phyloP scores from a whole-genome alignment of 768 basidiomycete genomes.

The Hygrophoropsis aurantiaca region DNA sequence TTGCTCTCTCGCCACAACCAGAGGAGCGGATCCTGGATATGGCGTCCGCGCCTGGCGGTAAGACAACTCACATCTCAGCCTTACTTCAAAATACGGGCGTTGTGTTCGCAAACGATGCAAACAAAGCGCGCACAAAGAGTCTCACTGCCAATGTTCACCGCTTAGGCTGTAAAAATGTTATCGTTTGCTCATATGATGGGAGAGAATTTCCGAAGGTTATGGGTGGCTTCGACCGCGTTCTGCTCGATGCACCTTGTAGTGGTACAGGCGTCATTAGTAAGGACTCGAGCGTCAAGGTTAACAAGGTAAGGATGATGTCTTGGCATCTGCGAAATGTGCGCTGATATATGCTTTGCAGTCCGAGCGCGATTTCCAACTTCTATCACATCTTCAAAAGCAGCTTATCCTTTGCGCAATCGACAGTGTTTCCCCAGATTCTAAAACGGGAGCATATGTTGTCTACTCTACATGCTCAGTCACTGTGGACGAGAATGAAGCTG shows the following conservation, averaged over 20 bases:
- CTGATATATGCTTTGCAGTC: slow-evolving; percentile 49
- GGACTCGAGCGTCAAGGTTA: slow-evolving; percentile 95
- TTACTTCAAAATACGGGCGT: slow-evolving; percentile 97
- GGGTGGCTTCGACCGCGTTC: slow-evolving; percentile 97
- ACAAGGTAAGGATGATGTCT: slow-evolving; percentile 68
- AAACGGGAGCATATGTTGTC: slow-evolving; percentile 90
- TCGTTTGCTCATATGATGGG: slow-evolving; percentile 96
- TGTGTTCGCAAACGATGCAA: slow-evolving; percentile 95
- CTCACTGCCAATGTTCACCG: slow-evolving; percentile 96
- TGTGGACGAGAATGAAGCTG: slow-evolving; percentile 97
- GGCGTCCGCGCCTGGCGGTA: slow-evolving; percentile 98
- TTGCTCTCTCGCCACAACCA: slow-evolving; percentile 89
- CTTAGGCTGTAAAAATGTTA: slow-evolving; percentile 96
- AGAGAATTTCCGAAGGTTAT: slow-evolving; percentile 98
- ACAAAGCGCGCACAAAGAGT: slow-evolving; percentile 93
- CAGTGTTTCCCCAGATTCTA: slow-evolving; percentile 85
- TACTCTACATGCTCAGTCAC: slow-evolving; percentile 99
- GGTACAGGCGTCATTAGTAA: slow-evolving; percentile 99
- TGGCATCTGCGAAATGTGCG: neutral
- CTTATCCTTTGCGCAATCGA: slow-evolving; percentile 98
- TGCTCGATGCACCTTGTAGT: slow-evolving; percentile 96
- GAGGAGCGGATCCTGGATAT: slow-evolving; percentile 95
- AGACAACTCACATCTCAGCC: slow-evolving; percentile 97
- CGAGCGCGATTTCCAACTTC: slow-evolving; percentile 90
- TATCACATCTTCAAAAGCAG: slow-evolving; percentile 98